Percentiles rank a stretch among this genome's conserved stretches.
These are phyloP conservation scores for Leonotis leonurus DNA, from an alignment of 257 asterid genomes.

Conservation along the genomic window DNA sequence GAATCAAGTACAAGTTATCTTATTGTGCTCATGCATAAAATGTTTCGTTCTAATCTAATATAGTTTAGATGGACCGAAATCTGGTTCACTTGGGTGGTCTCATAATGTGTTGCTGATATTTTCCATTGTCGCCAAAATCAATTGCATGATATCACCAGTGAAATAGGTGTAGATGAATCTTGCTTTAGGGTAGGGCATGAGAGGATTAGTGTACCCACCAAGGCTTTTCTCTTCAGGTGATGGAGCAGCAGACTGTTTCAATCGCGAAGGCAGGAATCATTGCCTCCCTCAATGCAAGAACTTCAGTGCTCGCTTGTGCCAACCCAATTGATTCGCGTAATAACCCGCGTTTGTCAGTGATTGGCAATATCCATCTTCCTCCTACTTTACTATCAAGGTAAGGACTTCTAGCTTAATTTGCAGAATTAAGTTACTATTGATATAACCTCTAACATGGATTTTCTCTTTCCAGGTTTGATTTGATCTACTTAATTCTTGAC, in stretches of 20 bases:
- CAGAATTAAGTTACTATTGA: neutral
- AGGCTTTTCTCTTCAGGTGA: conserved; percentile 49
- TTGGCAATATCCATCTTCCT: conserved; percentile 93
- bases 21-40: neutral
- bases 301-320: conserved; percentile 97
- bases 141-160: neutral
- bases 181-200: neutral
- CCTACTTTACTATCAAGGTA: conserved; percentile 93
- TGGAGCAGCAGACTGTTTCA: conserved; percentile 99
- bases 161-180: neutral
- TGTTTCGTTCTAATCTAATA: neutral
- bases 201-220: neutral
- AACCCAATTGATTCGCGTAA: conserved; percentile 97
- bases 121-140: too few relatives aligned
- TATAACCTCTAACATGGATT: conserved; percentile 5
- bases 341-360: conserved; percentile 92
- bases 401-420: neutral
- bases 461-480: conserved; percentile 71
- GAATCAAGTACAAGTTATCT: conserved; percentile 2
- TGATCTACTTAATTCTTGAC: conserved; percentile 90
- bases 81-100: neutral
- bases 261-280: conserved; percentile 98
- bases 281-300: conserved; percentile 95
- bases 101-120: too few relatives aligned
- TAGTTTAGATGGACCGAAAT: neutral